A percentile compares a stretch with the other conserved stretches of the same genome.
Evolutionary conservation across 31 red algal genomes (phyloP).

Genomic region (Odonthalia washingtoniensis): DNA sequence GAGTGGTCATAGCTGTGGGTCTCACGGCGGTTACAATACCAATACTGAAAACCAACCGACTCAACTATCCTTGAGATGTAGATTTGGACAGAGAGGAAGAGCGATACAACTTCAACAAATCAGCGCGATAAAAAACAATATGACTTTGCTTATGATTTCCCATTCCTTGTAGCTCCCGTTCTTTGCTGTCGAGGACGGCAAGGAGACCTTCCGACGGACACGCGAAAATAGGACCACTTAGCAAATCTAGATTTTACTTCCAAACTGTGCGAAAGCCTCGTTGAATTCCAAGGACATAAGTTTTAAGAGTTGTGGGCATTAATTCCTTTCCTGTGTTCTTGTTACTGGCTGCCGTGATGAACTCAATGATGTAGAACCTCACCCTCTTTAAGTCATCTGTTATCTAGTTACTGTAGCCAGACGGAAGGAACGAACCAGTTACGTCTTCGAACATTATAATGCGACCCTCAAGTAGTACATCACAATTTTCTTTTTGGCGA

Average conservation of each 20-base stretch:
- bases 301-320: not conserved
- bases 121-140: not conserved
- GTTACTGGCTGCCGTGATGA: not conserved
- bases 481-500: not conserved
- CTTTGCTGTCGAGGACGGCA: not conserved
- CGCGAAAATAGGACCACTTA: not conserved
- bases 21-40: not conserved
- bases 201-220: not conserved
- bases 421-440: too few species aligned
- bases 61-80: not conserved
- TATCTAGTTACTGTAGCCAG: not conserved
- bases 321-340: not conserved
- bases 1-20: not conserved
- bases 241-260: too few species aligned
- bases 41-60: not conserved
- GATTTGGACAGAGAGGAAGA: too few species aligned
- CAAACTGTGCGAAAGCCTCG: too few species aligned
- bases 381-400: not conserved
- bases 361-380: not conserved
- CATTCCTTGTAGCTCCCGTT: not conserved
- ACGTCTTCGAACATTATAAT: not conserved
- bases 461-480: not conserved
- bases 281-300: too few species aligned
- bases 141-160: not conserved
- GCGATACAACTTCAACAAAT: not conserved